Evolutionary conservation across 2,329 filamentous ascomycete genomes (phyloP), one percentile per base, ranked within the genome.

Genomic region (Trichophyton verrucosum): DNA sequence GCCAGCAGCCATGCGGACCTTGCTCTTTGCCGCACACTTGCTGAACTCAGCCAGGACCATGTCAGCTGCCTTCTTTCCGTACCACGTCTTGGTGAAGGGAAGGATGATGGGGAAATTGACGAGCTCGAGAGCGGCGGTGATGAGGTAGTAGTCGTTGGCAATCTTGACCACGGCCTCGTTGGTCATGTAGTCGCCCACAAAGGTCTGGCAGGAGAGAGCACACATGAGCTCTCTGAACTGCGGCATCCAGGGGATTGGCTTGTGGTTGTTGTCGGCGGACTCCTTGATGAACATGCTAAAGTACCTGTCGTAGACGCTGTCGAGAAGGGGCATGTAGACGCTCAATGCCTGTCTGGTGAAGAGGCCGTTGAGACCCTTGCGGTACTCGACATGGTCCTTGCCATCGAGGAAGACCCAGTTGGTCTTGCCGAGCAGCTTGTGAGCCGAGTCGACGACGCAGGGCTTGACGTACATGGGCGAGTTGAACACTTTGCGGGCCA

Each of bases 361-460:
- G 30, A 97, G 83, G 62, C 86, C 87, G 74, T 96, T 97, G 66
- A 99, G 81, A 59, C 94, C 94, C 79, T 96, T 97, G 73, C 94
- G 91, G 78, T 94, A 99, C 70, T 97, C 94, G 67, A 96, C 89
- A 70, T 99, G 94, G 44, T 86, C 85, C 77, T 91, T 95, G 70
- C 94, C 94, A 71, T 97, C 92, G 66, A 99, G 80, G 77, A 97
- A 97, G 17, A 97, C 94, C 90, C 91, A 99, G 79, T 96, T 96
- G 69, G 88, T 87, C 63, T 86, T 82, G 62, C 94, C 89, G 59
- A 99, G 85, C 58, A 99, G 87, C 79, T 97, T 97, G 76, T 90
- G 86, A 20, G 94, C 94, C 62, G 87, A 85, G 73, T 97, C 92
- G 65, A 99, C 94, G 64, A 99, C 91, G 71, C 91, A 97, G 47